Conservation (phyloP, 2,329 filamentous ascomycete genomes). For the Aureobasidium sp. region DNA sequence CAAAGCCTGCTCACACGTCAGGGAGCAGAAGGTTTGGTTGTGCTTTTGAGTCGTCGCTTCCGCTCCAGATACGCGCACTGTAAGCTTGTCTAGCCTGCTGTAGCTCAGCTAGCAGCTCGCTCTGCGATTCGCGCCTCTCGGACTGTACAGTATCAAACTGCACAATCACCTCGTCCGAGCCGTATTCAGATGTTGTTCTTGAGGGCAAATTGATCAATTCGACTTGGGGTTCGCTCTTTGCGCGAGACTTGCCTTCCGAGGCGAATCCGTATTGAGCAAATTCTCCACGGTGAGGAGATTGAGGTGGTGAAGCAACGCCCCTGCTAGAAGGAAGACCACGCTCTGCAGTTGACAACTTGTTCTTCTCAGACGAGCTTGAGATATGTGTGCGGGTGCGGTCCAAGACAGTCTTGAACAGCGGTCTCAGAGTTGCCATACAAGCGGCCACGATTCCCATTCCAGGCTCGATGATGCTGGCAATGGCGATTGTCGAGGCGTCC, state of each 20-base stretch:
- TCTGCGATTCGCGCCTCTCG: constrained; percentile 1
- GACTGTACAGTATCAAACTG: background rate
- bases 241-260: background rate
- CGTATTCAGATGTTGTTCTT: background rate
- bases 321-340: background rate
- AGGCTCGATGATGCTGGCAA: constrained; percentile 29
- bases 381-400: background rate
- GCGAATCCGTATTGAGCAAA: constrained; percentile 6
- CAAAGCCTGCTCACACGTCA: background rate
- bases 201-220: background rate
- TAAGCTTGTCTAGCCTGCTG: constrained; percentile 1
- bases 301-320: background rate
- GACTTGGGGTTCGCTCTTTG: background rate
- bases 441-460: constrained; percentile 31
- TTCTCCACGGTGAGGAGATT: background rate
- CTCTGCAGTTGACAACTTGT: background rate
- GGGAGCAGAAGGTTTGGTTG: background rate
- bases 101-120: background rate
- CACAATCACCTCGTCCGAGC: background rate
- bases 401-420: constrained; percentile 23
- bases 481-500: constrained; percentile 17
- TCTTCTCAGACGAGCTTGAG: background rate
- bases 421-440: constrained; percentile 29
- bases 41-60: background rate
- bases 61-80: constrained; percentile 10